phyloP scores from a whole-genome alignment of 352 stramenopile species.

The Pythium utonaiense region DNA sequence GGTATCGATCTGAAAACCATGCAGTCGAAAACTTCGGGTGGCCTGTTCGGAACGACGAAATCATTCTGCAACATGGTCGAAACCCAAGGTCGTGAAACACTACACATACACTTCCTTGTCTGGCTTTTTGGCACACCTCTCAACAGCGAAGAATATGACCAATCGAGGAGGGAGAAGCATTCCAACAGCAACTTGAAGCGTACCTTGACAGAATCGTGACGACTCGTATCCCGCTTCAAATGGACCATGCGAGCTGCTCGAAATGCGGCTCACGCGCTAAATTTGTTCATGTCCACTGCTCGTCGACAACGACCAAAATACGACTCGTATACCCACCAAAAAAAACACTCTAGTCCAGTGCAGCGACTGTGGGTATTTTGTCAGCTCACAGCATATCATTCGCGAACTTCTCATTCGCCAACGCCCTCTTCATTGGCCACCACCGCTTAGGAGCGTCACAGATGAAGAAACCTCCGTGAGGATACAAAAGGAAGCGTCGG shows the following conservation, averaged over 20 bases:
- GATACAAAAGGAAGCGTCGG: not conserved
- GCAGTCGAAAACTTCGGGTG: not conserved
- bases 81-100: slow-evolving; percentile 11
- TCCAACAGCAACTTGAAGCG: not conserved
- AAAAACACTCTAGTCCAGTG: slow-evolving; percentile 2
- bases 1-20: not conserved
- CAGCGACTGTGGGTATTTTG: not conserved
- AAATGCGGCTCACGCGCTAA: not conserved
- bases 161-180: slow-evolving; percentile 4
- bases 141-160: slow-evolving; percentile 9
- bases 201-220: slow-evolving; percentile 8
- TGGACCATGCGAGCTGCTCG: not conserved
- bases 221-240: not conserved
- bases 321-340: no score
- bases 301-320: not conserved
- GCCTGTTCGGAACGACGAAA: slow-evolving; percentile 5
- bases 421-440: slow-evolving; percentile 6
- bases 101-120: slow-evolving; percentile 16
- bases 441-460: not conserved
- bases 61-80: slow-evolving; percentile 13
- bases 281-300: not conserved
- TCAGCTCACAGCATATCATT: slow-evolving; percentile 1
- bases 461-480: no score
- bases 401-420: not conserved
- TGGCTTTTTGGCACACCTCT: slow-evolving; percentile 3